Percentiles rank a stretch among this genome's conserved stretches.
These are phyloP conservation scores for Peniophora sp. DNA, from an alignment of 1,284 basidiomycete species.

Conservation along the genomic window DNA sequence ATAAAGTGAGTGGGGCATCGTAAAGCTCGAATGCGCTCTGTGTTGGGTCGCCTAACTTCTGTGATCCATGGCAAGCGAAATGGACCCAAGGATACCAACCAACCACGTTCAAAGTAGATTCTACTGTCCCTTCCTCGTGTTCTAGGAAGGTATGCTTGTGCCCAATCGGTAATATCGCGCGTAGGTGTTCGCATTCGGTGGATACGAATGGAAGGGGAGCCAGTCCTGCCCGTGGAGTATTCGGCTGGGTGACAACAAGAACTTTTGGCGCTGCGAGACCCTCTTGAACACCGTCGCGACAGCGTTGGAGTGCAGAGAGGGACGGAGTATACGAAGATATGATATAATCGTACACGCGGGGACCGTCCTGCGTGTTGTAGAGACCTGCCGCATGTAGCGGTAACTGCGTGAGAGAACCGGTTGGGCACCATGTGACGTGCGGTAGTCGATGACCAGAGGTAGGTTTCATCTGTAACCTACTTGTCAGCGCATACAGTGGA, in stretches of 20 bases:
- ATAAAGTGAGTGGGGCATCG: neutral
- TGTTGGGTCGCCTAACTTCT: neutral
- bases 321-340: conserved; percentile 19
- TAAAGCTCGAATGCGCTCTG: neutral
- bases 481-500: neutral
- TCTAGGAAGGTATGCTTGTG: conserved; percentile 1
- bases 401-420: conserved; percentile 15
- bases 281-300: neutral
- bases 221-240: conserved; percentile 5
- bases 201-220: neutral
- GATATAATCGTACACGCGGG: conserved; percentile 10
- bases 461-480: neutral
- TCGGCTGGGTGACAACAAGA: conserved; percentile 4
- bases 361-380: conserved; percentile 4
- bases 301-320: conserved; percentile 1
- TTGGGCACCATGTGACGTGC: conserved; percentile 16
- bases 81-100: neutral
- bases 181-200: neutral
- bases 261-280: neutral
- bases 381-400: conserved; percentile 18
- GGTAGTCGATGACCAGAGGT: neutral
- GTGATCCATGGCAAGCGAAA: neutral
- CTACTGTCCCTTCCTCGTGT: neutral
- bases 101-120: neutral
- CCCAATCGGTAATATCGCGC: too few relatives aligned